Evolutionary conservation across 192 early-diverging fungal species (phyloP), one percentile per base, ranked within the genome.

Genomic region (Umbelopsis ramanniana): DNA sequence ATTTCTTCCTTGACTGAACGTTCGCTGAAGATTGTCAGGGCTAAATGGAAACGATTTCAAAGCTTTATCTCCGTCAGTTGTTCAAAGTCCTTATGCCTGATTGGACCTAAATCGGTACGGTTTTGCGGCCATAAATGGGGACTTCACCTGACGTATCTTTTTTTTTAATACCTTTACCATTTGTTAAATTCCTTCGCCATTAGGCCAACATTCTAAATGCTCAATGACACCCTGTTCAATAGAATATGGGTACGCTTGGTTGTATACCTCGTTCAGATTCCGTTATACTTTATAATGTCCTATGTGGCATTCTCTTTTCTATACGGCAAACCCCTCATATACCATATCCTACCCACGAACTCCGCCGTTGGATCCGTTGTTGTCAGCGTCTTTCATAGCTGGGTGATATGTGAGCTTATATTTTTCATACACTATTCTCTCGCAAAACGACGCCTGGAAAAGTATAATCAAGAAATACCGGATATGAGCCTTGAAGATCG

Each of bases 381-480:
- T 6, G 57, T 33, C 7, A 19, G 11, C 19, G 2, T 37, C 14
- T 35, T 63, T 63, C 57, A 63, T 63, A 37, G 12, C 15, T 63
- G 57, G 26, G 33, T 63, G 33, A 33, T 37, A 3, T 63, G 29
- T 33, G 57, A 63, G 33, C 33, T 63, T 33, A 4, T 63, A 37
- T 63, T 63, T 19, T 7, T 26, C 17, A 6, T 63, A 19, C 57
- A 63, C 19, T 63, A 63, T 37, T 15, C 33, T 19, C 57, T 63
- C 26, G 57, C 57, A 14, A 63, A 37, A 19, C 10, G 57, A 63
- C 23, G 57, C 3, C 33, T 63, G 4, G 57, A 17, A 2, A 37
- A 37, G 12, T 63, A 63, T 17, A 37, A 37, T 63, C 57, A 63
- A 19, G 57, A 63, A 33, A 63, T 63, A 63, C 33, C 57, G 4